Evolutionary conservation across 345 rosid genomes (phyloP), one percentile per base, ranked within the genome.

Genomic region (Dipteronia dyeriana): DNA sequence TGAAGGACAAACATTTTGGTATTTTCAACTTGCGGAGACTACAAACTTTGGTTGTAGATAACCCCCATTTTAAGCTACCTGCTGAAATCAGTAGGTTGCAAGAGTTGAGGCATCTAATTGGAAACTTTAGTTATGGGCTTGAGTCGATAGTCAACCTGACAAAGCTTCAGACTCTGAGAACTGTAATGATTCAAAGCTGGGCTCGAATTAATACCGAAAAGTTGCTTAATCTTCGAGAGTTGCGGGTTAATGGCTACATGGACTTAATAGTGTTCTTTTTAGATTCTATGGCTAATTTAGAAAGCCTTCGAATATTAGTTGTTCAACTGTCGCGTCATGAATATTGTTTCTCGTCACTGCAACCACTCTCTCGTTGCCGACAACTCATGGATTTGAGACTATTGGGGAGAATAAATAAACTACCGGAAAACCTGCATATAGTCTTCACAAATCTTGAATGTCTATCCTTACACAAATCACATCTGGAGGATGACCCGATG

Each of bases 91-190:
- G 4, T 0, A 31, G 31, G 38, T 31, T 31, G 38, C 38, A 31
- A 31, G 38, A 31, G 13, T 25, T 61, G 34, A 61, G 34, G 12
- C 65, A 61, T 61, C 65, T 61, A 22, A 61, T 23, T 61, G 38
- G 65, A 61, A 0, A 1, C 6, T 61, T 61, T 2, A 9, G 9
- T 41, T 0, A 9, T 61, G 3, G 12, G 84, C 14, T 43, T 73
- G 47, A 77, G 72, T 66, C 38, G 38, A 39, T 77, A 77, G 19
- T 54, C 74, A 61, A 57, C 23, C 4, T 57, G 62, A 57, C 25
- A 57, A 19, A 57, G 7, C 62, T 57, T n/a, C 62, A 57, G 20
- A 57, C 62, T 57, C 25, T 57, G 23, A 57, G 7, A 2, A 31
- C 38, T 3, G 38, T 31, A 31, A 31, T 3, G 38, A 31, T 31